Evolutionary conservation across 164 flowering plant species (phyloP).

Genomic region (Buxus sempervirens): DNA sequence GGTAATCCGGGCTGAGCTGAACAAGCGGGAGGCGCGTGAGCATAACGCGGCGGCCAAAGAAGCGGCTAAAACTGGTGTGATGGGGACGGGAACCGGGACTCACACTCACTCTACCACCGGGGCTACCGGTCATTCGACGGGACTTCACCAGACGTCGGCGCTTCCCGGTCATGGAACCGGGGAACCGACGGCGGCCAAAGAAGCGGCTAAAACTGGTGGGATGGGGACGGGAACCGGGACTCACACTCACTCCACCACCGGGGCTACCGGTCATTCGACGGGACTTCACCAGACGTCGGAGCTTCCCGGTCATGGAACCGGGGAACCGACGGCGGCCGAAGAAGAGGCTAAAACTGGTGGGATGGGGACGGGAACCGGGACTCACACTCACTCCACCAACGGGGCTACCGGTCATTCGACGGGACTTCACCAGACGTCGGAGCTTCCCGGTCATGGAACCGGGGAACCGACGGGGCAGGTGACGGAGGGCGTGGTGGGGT

Average conservation of each 20-base stretch:
- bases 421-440: slow-evolving; percentile 47
- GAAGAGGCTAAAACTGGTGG: slow-evolving; percentile 37
- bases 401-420: slow-evolving; percentile 21
- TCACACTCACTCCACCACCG: too few species aligned
- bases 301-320: slow-evolving; percentile 47
- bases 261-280: slow-evolving; percentile 20
- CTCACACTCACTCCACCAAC: too few species aligned
- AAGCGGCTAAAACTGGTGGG: slow-evolving; percentile 35
- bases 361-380: slow-evolving; percentile 7
- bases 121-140: slow-evolving; percentile 25
- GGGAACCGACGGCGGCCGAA: slow-evolving; percentile 6
- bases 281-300: slow-evolving; percentile 52
- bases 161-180: slow-evolving; percentile 50
- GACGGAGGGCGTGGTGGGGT: slow-evolving; percentile 31
- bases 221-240: slow-evolving; percentile 8
- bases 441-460: slow-evolving; percentile 50
- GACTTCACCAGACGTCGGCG: slow-evolving; percentile 48
- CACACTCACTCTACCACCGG: too few species aligned
- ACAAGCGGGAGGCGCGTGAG: slow-evolving; percentile 40
- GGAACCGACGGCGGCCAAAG: slow-evolving; percentile 5
- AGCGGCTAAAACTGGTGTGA: slow-evolving; percentile 27
- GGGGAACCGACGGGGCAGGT: slow-evolving; percentile 18
- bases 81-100: too few species aligned
- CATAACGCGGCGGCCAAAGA: slow-evolving; percentile 35
- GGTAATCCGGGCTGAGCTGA: slow-evolving; percentile 39